Conservation (phyloP, 164 flowering plant genomes). For the Chloranthus sessilifolius region DNA sequence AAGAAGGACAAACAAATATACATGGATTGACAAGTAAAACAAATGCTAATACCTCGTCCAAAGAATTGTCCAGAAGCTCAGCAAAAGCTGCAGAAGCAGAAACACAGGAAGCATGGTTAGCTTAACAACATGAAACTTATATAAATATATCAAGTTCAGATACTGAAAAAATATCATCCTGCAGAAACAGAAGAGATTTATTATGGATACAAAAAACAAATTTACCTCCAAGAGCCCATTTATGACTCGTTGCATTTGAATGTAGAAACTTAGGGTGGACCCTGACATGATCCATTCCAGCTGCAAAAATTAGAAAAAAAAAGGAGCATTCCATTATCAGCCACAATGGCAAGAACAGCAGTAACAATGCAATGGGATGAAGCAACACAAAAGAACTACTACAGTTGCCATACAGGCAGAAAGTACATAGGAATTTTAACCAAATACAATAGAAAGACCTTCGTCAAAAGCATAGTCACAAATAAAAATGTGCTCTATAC, state of each 20-base stretch:
- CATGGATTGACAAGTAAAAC: not conserved
- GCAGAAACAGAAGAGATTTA: not conserved
- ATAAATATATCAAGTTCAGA: not conserved
- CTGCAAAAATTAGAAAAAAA: slow-evolving; percentile 27
- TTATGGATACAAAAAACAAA: not conserved
- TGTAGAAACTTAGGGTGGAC: slow-evolving; percentile 96
- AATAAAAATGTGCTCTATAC: too few relatives aligned
- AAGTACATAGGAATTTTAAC: too few relatives aligned
- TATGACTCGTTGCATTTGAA: slow-evolving; percentile 98
- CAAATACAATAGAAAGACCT: too few relatives aligned
- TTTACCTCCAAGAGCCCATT: slow-evolving; percentile 99
- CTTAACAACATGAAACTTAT: too few relatives aligned
- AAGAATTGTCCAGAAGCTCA: slow-evolving; percentile 91
- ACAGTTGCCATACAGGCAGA: not conserved
- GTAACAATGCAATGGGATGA: not conserved
- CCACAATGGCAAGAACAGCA: not conserved
- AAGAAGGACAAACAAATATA: not conserved
- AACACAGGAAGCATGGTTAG: not conserved
- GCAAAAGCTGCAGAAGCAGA: slow-evolving; percentile 73
- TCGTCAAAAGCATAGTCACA: too few relatives aligned
- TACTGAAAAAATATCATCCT: not conserved
- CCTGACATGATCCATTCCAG: slow-evolving; percentile 90
- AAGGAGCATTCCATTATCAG: not conserved
- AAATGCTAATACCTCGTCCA: slow-evolving; percentile 70
- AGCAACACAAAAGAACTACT: not conserved